phyloP scores from a whole-genome alignment of 1,139 yeast species.

The Barnettozyma hawaiiensis region DNA sequence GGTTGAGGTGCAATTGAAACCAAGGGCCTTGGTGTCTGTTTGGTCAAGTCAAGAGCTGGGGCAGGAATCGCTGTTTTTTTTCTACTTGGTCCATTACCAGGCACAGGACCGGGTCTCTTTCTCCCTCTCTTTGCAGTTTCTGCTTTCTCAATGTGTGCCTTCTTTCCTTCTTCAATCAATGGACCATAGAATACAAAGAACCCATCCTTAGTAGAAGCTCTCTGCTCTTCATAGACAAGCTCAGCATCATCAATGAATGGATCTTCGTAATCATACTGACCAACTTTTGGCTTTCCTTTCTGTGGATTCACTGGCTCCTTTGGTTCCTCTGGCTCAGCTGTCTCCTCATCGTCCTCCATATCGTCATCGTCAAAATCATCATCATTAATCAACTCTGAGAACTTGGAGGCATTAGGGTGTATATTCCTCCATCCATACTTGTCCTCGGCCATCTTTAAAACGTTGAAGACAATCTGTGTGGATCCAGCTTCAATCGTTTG shows the following conservation, averaged over 20 bases:
- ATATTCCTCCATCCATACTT: constrained; percentile 76
- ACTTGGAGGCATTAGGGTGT: constrained; percentile 54
- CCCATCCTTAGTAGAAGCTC: constrained; percentile 90
- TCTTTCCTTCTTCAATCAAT: constrained; percentile 60
- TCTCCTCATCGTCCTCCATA: constrained; percentile 28
- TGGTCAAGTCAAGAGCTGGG: neutral
- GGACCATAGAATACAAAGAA: constrained; percentile 97
- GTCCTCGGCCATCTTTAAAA: constrained; percentile 74
- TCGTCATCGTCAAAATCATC: constrained; percentile 48
- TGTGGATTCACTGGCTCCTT: constrained; percentile 30
- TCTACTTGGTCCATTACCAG: constrained; percentile 7
- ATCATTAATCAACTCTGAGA: constrained; percentile 53
- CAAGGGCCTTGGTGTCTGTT: constrained; percentile 7
- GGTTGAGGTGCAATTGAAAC: constrained; percentile 7
- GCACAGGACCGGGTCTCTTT: constrained; percentile 15
- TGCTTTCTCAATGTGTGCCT: constrained; percentile 36
- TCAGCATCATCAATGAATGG: constrained; percentile 97
- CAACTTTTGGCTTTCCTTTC: constrained; percentile 64
- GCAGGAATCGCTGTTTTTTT: constrained; percentile 11
- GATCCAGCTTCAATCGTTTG: constrained; percentile 53
- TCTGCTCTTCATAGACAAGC: constrained; percentile 86
- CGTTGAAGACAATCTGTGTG: constrained; percentile 72
- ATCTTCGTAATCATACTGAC: constrained; percentile 88
- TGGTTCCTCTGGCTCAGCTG: constrained; percentile 19
- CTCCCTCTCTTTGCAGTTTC: constrained; percentile 35